Evolutionary conservation across 148 eudicot species (phyloP), one percentile per base, ranked within the genome.

Genomic region (Amaranthus hypochondriacus): DNA sequence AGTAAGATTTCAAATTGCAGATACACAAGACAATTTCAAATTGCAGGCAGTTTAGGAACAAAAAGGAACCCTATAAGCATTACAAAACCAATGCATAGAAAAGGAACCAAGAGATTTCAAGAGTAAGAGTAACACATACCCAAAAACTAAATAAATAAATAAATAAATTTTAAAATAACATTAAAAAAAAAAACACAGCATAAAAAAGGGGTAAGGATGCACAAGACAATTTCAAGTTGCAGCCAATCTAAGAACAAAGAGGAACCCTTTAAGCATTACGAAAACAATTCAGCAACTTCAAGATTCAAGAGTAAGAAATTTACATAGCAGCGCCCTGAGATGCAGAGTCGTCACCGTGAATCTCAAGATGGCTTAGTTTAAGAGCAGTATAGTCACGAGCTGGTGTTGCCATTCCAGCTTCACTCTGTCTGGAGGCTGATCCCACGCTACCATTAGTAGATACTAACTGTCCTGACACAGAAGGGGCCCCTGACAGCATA

Each of bases 381-480:
- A 78, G 75, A 69, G 83, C 81, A 49, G 97, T 84, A 68, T 56
- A 87, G n/a, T 88, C 95, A 75, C 87, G 85, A 64, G 87, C 92
- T 39, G 93, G 92, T 0, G 92, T 87, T 42, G 89, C 81, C 84
- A 85, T 68, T 5, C 89, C 90, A 3, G 83, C 86, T 78, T 91
- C 89, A 71, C 90, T 83, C 69, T 87, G 83, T 77, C 85, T 84
- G 4, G 96, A 87, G 3, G 97, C 97, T n/a, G 97, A 91, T 46
- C 97, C 97, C 54, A 88, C 82, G 67, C 98, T 89, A 69, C 98
- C 90, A 65, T 97, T 94, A 21, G 97, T 94, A 56, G 98, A 94
- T 73, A 90, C 77, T 14, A 96, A 93, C 83, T 94, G 98, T 66
- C 90, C 96, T 50, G 97, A 92, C 55, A 72, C 66, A 46, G 90